These are phyloP conservation scores for Acacia concinna DNA, from an alignment of 331 rosid species.

Conservation along the genomic window DNA sequence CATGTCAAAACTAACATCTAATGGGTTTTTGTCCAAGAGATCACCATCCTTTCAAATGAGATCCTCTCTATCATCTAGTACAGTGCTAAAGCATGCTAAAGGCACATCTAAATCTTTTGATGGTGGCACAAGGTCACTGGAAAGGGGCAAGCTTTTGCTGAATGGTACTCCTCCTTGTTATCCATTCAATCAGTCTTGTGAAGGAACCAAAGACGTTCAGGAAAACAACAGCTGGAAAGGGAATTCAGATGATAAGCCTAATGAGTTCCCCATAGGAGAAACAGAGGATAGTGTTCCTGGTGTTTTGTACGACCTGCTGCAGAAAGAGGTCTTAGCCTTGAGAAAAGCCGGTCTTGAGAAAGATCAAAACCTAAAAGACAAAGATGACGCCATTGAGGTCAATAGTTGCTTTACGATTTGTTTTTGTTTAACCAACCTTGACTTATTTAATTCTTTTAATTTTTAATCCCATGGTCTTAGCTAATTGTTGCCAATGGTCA, in stretches of 20 bases:
- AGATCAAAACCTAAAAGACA: conserved; percentile 97
- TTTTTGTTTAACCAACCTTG: conserved; percentile 18
- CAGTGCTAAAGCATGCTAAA: conserved; percentile 90
- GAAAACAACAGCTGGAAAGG: conserved; percentile 67
- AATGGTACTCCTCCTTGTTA: conserved; percentile 72
- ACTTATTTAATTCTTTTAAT: neutral
- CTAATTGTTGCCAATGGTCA: conserved; percentile 35
- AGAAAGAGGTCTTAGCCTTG: conserved; percentile 90
- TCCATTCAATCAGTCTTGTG: conserved; percentile 78
- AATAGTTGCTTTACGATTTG: conserved; percentile 21
- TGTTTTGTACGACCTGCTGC: conserved; percentile 83
- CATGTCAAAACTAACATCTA: conserved; percentile 64
- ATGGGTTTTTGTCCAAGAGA: conserved; percentile 85
- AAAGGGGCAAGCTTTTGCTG: conserved; percentile 80
- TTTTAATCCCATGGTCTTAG: neutral
- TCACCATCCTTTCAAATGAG: conserved; percentile 69
- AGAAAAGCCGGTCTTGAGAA: conserved; percentile 94
- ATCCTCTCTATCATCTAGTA: conserved; percentile 78
- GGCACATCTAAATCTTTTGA: conserved; percentile 98
- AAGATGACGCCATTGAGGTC: conserved; percentile 98
- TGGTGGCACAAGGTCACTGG: conserved; percentile 94
- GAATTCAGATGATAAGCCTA: conserved; percentile 74
- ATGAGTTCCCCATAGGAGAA: conserved; percentile 61
- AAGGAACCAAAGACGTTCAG: conserved; percentile 65
- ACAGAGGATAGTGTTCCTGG: conserved; percentile 82